These are phyloP conservation scores for Eruca vesicaria DNA, from an alignment of 441 rosid genomes.

Conservation along the genomic window DNA sequence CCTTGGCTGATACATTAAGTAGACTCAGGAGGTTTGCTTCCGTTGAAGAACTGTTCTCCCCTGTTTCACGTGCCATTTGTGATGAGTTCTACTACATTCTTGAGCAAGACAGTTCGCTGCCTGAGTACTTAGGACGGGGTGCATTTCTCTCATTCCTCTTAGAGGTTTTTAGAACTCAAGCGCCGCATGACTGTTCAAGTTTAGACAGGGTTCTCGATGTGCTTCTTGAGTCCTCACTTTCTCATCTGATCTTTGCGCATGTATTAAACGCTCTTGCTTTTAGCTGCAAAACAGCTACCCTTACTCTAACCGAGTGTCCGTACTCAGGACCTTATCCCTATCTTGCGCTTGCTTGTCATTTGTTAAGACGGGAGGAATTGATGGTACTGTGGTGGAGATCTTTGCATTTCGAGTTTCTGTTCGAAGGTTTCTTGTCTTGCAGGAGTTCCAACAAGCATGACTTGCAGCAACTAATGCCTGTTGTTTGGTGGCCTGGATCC, in stretches of 20 bases:
- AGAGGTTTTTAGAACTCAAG: slow-evolving; percentile 68
- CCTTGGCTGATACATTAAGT: slow-evolving; percentile 66
- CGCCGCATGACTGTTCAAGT: slow-evolving; percentile 74
- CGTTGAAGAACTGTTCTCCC: slow-evolving; percentile 69
- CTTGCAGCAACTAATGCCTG: slow-evolving; percentile 81
- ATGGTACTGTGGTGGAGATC: slow-evolving; percentile 92
- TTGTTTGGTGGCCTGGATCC: slow-evolving; percentile 99
- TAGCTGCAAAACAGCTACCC: slow-evolving; percentile 73
- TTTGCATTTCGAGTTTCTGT: slow-evolving; percentile 68
- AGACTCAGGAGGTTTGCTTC: slow-evolving; percentile 81
- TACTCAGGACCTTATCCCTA: slow-evolving; percentile 89
- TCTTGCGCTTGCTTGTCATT: slow-evolving; percentile 86
- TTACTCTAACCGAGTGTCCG: slow-evolving; percentile 81
- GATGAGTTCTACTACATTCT: slow-evolving; percentile 66
- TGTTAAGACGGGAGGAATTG: slow-evolving; percentile 71
- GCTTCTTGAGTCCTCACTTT: slow-evolving; percentile 65
- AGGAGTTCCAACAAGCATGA: slow-evolving; percentile 86
- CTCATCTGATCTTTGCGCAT: slow-evolving; percentile 59
- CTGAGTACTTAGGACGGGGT: slow-evolving; percentile 82
- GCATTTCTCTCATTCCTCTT: slow-evolving; percentile 75
- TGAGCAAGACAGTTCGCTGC: slow-evolving; percentile 52
- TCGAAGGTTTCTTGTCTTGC: slow-evolving; percentile 85
- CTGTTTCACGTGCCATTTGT: slow-evolving; percentile 73
- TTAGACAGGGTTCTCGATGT: slow-evolving; percentile 74
- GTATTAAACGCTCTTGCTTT: slow-evolving; percentile 71